These are phyloP conservation scores for Trapa bicornis DNA, from an alignment of 345 rosid genomes.

Conservation along the genomic window DNA sequence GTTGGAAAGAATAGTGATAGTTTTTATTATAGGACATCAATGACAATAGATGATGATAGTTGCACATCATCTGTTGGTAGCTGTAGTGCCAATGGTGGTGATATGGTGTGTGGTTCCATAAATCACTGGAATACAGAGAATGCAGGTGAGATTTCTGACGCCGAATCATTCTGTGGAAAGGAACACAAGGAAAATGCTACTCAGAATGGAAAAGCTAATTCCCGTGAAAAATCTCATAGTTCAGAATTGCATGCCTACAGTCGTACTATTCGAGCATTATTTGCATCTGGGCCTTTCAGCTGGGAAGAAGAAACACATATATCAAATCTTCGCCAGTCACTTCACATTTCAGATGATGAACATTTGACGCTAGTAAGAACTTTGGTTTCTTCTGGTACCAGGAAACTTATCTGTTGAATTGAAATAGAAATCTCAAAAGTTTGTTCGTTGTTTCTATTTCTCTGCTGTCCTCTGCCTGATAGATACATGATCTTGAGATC, in stretches of 20 bases:
- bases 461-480: background rate
- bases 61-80: slow-evolving; percentile 31
- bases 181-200: slow-evolving; percentile 2
- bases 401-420: slow-evolving; percentile 10
- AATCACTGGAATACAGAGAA: background rate
- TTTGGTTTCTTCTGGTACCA: slow-evolving; percentile 18
- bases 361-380: slow-evolving; percentile 23
- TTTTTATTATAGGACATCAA: slow-evolving; percentile 6
- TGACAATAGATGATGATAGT: slow-evolving; percentile 11
- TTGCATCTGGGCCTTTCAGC: slow-evolving; percentile 22
- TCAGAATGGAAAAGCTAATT: background rate
- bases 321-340: slow-evolving; percentile 15
- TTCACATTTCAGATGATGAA: slow-evolving; percentile 25
- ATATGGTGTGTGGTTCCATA: background rate
- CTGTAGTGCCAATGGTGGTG: slow-evolving; percentile 12
- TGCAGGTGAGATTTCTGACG: slow-evolving; percentile 5
- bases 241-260: slow-evolving; percentile 5
- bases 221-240: slow-evolving; percentile 7
- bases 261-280: slow-evolving; percentile 9
- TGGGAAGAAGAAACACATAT: slow-evolving; percentile 24
- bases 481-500: background rate
- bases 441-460: background rate
- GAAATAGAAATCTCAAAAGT: background rate
- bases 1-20: background rate
- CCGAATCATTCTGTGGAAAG: slow-evolving; percentile 11